Evolutionary conservation across 1,284 basidiomycete species (phyloP).

Genomic region (Ceraceosorus bombacis): DNA sequence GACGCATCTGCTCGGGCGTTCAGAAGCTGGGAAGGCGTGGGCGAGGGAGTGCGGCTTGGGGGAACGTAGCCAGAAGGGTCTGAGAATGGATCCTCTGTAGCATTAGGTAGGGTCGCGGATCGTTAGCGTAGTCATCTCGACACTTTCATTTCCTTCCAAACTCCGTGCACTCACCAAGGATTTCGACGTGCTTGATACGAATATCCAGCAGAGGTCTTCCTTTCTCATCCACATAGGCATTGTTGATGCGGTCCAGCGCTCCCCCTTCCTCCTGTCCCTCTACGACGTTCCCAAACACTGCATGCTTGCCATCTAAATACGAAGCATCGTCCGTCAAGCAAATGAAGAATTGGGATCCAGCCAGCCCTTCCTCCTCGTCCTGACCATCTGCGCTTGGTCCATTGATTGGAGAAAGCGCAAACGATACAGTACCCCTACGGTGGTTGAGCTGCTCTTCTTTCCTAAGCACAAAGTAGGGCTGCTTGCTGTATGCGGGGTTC

Average conservation of each 20-base stretch:
- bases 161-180: constrained; percentile 61
- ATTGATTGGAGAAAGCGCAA: constrained; percentile 19
- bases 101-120: no score
- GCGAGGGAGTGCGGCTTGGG: constrained; percentile 58
- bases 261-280: constrained; percentile 67
- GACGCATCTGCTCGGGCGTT: constrained; percentile 64
- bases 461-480: constrained; percentile 78
- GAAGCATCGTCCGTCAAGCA: constrained; percentile 83
- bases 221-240: constrained; percentile 77
- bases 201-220: constrained; percentile 87
- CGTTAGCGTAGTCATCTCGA: no score
- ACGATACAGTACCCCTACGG: constrained; percentile 75
- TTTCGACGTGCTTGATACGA: constrained; percentile 72
- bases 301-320: constrained; percentile 91
- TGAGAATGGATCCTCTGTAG: no score
- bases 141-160: no score
- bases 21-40: constrained; percentile 45
- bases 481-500: constrained; percentile 21
- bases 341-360: constrained; percentile 92
- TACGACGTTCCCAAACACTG: constrained; percentile 88
- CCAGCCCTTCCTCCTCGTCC: constrained; percentile 63
- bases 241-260: constrained; percentile 84
- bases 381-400: constrained; percentile 47
- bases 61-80: no score
- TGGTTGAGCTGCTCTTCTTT: constrained; percentile 72